These are phyloP conservation scores for Sporothrix schenckii DNA, from an alignment of 2,329 filamentous ascomycete species.

Conservation along the genomic window DNA sequence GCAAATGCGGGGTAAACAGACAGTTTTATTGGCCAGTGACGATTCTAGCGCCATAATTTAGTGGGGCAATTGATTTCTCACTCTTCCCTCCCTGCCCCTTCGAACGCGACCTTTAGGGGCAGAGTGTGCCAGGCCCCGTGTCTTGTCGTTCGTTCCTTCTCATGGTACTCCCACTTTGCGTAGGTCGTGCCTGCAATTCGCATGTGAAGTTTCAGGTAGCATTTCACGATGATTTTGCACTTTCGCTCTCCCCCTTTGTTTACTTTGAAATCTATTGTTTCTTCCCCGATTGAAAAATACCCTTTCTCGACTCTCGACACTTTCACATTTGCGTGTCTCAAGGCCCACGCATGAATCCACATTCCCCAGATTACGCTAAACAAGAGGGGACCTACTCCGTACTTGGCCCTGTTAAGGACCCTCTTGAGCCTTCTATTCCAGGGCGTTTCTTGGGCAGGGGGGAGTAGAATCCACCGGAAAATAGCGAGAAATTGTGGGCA, in stretches of 20 bases:
- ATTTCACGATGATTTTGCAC: background rate
- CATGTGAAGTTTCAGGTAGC: background rate
- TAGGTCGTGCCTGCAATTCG: background rate
- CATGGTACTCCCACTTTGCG: background rate
- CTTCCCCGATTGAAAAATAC: background rate
- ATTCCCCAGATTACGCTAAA: slow-evolving; percentile 31
- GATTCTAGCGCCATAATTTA: background rate
- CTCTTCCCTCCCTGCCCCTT: background rate
- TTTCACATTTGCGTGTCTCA: background rate
- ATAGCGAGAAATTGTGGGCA: slow-evolving; percentile 15
- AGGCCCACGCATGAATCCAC: slow-evolving; percentile 20
- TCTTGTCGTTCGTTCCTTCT: background rate
- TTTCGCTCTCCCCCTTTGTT: background rate
- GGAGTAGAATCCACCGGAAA: slow-evolving; percentile 14
- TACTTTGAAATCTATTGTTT: background rate
- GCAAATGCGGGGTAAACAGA: slow-evolving; percentile 28
- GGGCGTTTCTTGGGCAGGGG: background rate
- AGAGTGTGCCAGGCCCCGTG: background rate
- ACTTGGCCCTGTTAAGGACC: slow-evolving; percentile 15
- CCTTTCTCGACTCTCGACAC: background rate
- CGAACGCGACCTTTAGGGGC: background rate
- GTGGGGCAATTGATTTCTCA: background rate
- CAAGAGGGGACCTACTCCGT: background rate
- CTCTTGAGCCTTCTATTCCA: background rate
- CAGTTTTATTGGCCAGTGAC: background rate